Base-by-base conservation (phyloP, 345 rosid genomes). In the Euphorbia lathyris region DNA sequence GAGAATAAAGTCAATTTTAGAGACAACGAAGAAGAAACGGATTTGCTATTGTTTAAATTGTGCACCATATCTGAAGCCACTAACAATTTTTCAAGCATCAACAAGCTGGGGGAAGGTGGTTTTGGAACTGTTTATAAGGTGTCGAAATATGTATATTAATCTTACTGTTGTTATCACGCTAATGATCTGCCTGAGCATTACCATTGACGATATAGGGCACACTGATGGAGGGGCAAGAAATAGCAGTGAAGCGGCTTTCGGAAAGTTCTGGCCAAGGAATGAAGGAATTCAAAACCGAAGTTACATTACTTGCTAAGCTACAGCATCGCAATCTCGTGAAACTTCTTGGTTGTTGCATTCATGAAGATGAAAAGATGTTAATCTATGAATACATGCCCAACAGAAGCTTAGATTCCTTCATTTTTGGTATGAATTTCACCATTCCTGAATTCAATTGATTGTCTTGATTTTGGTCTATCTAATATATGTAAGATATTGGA, bases 71-170 rank as follows among this genome's bases (percentile, higher is more conserved):
- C 11, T 6, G 11, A 40, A 8, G 75, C 84, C 27, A 76, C 84
- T 0, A 4, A 78, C 3, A 60, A 68, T 12, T 83, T 80, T 42
- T 76, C 79, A 0, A 27, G 9, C 0, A 17, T 29, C 3, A 83
- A 74, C 26, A 70, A 75, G 66, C 76, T 78, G 25, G 83, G 83
- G 47, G 76, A 80, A 58, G 80, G 86, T 61, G 82, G 86, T 23
- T 83, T 80, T 47, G 83, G 86, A 60, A 68, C 79, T 59, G 75
- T 77, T 0, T 73, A 68, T 65, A 72, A 77, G 77, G 81, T 77
- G n/a, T n/a, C n/a, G n/a, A n/a, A n/a, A n/a, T n/a, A n/a, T n/a
- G n/a, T n/a, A n/a, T n/a, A n/a, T n/a, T n/a, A n/a, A n/a, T n/a
- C n/a, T n/a, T n/a, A n/a, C n/a, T n/a, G n/a, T n/a, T n/a, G n/a